Evolutionary conservation across 1,284 basidiomycete species (phyloP).

Genomic region (Trametes versicolor): DNA sequence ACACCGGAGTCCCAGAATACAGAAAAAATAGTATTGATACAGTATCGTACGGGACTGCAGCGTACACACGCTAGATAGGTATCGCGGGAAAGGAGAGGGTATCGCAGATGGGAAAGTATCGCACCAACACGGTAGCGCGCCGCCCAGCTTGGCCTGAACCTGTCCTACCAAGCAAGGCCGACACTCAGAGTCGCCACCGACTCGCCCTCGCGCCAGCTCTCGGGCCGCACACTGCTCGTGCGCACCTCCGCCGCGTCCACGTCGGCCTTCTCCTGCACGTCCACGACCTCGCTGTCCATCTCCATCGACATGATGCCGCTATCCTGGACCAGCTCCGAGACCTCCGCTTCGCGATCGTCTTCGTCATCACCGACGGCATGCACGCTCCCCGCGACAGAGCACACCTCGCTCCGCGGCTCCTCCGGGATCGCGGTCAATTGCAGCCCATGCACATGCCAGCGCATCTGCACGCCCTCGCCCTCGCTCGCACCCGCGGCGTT

Average conservation of each 20-base stretch:
- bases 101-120: background rate
- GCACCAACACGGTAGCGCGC: background rate
- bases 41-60: too few relatives aligned
- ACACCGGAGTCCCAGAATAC: too few relatives aligned
- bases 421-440: constrained; percentile 43
- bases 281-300: constrained; percentile 17
- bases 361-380: constrained; percentile 33
- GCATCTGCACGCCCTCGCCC: constrained; percentile 23
- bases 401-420: constrained; percentile 39
- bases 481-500: constrained; percentile 16
- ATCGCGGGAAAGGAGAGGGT: background rate
- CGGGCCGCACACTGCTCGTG: constrained; percentile 24
- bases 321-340: constrained; percentile 4
- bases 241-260: background rate
- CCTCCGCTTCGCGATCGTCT: constrained; percentile 5
- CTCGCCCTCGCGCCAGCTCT: constrained; percentile 37
- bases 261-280: background rate
- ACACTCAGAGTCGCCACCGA: constrained; percentile 28
- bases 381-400: constrained; percentile 61
- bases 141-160: background rate
- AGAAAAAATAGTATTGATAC: too few relatives aligned
- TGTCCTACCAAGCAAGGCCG: constrained; percentile 23
- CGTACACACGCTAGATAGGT: too few relatives aligned
- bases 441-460: constrained; percentile 37
- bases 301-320: constrained; percentile 18